phyloP scores from a whole-genome alignment of 306 rosid species.

The Cucumis cinereus region DNA sequence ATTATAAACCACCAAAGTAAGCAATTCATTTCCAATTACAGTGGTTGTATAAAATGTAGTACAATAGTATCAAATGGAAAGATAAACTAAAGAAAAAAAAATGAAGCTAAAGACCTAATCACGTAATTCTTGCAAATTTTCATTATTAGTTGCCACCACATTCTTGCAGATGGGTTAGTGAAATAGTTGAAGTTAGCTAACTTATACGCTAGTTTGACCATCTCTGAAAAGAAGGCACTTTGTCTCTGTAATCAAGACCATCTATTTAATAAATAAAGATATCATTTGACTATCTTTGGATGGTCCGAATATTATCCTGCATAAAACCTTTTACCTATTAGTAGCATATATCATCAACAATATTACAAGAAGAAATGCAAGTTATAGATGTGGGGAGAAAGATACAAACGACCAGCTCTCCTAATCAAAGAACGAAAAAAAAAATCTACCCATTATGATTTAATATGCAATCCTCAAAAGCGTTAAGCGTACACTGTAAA shows the following conservation, averaged over 20 bases:
- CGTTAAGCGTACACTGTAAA: background rate
- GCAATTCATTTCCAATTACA: background rate
- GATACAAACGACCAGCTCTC: background rate
- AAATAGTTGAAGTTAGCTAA: background rate
- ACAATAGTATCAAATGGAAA: background rate
- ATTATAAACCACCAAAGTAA: background rate
- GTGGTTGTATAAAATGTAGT: background rate
- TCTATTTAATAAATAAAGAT: background rate
- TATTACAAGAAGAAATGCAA: background rate
- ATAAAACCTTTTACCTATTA: background rate
- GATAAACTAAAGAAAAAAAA: background rate
- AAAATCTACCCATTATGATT: background rate
- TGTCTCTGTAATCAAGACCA: background rate
- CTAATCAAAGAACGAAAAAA: background rate
- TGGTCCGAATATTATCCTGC: background rate
- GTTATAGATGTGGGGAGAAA: background rate
- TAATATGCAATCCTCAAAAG: background rate
- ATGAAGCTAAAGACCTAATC: background rate
- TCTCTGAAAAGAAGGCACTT: background rate
- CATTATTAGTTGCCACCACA: background rate
- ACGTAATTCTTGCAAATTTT: background rate
- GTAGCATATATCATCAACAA: background rate
- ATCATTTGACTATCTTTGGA: background rate
- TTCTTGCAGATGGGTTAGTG: background rate
- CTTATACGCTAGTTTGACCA: background rate